phyloP scores from a whole-genome alignment of 1,139 yeast genomes.

The Zygosaccharomyces pseudobailii region DNA sequence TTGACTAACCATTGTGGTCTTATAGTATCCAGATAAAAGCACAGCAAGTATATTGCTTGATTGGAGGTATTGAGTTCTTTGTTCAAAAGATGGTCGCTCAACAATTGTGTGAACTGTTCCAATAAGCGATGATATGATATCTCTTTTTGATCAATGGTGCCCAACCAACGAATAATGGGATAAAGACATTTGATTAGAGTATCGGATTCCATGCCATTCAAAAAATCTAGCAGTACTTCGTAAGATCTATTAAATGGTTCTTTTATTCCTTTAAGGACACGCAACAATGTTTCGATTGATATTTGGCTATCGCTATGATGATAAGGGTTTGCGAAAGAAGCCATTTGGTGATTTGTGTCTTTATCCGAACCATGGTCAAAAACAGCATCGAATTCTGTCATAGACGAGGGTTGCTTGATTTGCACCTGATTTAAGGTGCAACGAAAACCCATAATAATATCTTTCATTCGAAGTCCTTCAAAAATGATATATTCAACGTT shows the following conservation, averaged over 20 bases:
- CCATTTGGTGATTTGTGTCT: not conserved
- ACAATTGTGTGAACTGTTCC: constrained; percentile 20
- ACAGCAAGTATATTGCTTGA: constrained; percentile 15
- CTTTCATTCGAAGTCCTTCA: constrained; percentile 3
- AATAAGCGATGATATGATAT: constrained; percentile 5
- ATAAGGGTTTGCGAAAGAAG: not conserved
- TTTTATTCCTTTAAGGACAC: constrained; percentile 3
- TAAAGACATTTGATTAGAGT: constrained; percentile 2
- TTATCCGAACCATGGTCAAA: not conserved
- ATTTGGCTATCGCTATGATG: not conserved
- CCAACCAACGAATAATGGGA: constrained; percentile 7
- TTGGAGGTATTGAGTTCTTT: constrained; percentile 23
- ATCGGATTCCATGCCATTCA: constrained; percentile 4
- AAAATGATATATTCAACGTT: constrained; percentile 4
- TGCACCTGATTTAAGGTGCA: not conserved
- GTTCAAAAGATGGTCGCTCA: constrained; percentile 24
- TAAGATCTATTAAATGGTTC: not conserved
- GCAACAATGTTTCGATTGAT: constrained; percentile 6
- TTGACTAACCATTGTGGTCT: constrained; percentile 19
- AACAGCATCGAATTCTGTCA: not conserved
- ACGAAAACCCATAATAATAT: not conserved
- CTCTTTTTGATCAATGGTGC: not conserved
- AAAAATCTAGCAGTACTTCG: constrained; percentile 3
- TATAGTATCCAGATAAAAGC: constrained; percentile 16
- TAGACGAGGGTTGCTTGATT: not conserved